Conservation (phyloP, 768 basidiomycete genomes). For the Lactifluus subvellereus region DNA sequence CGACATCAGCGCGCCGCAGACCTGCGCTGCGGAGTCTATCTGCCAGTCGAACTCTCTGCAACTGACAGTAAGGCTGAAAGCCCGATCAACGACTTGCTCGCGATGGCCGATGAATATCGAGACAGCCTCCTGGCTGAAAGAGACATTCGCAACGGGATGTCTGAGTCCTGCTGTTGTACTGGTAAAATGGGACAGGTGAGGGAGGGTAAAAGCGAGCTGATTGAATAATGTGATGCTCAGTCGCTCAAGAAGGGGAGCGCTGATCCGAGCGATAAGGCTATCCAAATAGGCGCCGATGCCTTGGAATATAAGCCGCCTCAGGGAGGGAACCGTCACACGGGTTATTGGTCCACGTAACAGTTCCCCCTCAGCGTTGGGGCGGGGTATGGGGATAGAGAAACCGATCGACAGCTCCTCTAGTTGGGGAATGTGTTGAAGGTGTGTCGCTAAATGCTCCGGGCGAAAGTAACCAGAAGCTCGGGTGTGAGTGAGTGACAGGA, state of each 20-base stretch:
- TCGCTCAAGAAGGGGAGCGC: neutral
- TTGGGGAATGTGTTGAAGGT: neutral
- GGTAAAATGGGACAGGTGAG: neutral
- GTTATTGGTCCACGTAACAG: neutral
- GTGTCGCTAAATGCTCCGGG: neutral
- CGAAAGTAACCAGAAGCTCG: neutral
- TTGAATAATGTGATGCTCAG: neutral
- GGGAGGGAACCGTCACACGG: neutral
- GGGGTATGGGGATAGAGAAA: neutral
- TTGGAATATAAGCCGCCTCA: neutral
- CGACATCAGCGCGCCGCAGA: neutral
- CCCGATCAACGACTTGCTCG: neutral
- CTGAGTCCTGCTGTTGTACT: neutral
- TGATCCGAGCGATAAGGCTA: neutral
- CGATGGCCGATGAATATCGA: neutral
- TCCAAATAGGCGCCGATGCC: conserved; percentile 1
- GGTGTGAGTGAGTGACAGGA: neutral
- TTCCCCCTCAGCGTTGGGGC: neutral
- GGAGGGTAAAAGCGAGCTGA: neutral
- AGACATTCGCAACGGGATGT: neutral
- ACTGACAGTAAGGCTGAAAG: neutral
- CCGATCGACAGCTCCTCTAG: conserved; percentile 9
- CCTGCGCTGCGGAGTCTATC: neutral
- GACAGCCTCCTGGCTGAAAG: neutral
- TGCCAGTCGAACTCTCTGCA: conserved; percentile 8